phyloP scores from a whole-genome alignment of 2,329 filamentous ascomycete genomes.

The Xylaria sp. region DNA sequence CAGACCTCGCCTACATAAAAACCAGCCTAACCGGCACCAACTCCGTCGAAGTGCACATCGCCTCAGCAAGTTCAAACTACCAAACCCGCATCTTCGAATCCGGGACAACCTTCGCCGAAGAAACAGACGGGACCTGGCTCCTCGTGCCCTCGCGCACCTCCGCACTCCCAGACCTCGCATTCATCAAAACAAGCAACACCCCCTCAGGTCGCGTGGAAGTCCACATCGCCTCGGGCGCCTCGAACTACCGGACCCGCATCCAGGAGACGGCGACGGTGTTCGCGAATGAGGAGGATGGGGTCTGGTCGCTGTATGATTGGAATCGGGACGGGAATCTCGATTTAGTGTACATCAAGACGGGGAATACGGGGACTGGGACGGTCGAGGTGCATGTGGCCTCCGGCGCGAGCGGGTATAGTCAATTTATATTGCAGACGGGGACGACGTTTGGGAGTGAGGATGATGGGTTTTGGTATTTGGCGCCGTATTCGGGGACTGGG shows the following conservation, averaged over 20 bases:
- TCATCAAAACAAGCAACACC: conserved; percentile 15
- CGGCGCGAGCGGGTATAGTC: conserved; percentile 6
- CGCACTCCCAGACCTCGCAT: conserved; percentile 8
- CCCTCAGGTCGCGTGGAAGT: conserved; percentile 10
- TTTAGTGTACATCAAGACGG: conserved; percentile 13
- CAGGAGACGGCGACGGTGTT: conserved; percentile 7
- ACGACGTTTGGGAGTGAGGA: conserved; percentile 7
- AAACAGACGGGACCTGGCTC: conserved; percentile 11
- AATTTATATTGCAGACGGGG: neutral
- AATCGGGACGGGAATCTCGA: conserved; percentile 7
- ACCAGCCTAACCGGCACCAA: conserved; percentile 3
- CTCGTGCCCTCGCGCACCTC: conserved; percentile 6
- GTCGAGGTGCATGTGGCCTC: conserved; percentile 11
- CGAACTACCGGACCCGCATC: conserved; percentile 6
- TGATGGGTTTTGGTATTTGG: conserved; percentile 9
- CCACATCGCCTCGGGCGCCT: conserved; percentile 10
- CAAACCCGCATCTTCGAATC: conserved; percentile 10
- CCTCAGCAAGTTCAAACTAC: conserved; percentile 9
- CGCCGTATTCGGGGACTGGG: conserved; percentile 1
- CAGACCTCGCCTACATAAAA: conserved; percentile 13
- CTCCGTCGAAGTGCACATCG: conserved; percentile 13
- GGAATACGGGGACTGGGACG: neutral
- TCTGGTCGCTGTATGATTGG: conserved; percentile 12
- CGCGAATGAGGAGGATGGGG: conserved; percentile 8
- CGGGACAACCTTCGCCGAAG: conserved; percentile 5